Base-by-base conservation (phyloP, 192 early-diverging fungal species). In the Podochytrium sp. region DNA sequence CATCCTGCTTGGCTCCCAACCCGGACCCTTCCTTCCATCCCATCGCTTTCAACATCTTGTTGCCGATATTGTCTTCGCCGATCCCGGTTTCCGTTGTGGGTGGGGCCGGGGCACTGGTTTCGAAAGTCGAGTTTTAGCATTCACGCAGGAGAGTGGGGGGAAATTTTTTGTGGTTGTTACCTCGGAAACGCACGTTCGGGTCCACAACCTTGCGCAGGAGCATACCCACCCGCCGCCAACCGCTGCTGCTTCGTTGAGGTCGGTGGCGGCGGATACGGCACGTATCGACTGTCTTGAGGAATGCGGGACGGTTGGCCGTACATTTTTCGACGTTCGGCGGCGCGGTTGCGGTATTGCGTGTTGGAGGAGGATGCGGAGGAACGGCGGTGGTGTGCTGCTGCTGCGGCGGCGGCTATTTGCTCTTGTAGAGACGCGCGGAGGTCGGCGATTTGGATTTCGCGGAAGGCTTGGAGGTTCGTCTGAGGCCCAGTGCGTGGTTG, bases 1-100 rank as follows among this genome's bases (percentile, higher is more conserved):
- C 52, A 87, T 79, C 16, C 82, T 83, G 20, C 80, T 83, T 37
- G 78, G 80, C 75, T 16, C 74, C 66, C 58, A 86, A 82, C 2
- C 78, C 71, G 29, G 71, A 76, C 3, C 79, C 91, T 67, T 89
- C 86, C 53, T 86, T 86, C 91, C 91, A 92, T 0, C 91, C 91
- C 85, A 91, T 85, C 29, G 84, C 87, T 41, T 85, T 81, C 59
- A 92, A 65, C 59, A 92, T 62, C 3, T 78, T 74, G 37, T 81
- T 86, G 0, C 91, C 91, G 20, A 83, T 86, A 56, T 91, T 91
- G n/a, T 86, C 79, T 0, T 81, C 80, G 27, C 82, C 83, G 65
- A 90, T 55, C n/a, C 32, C 66, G 4, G 29, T 20, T n/a, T n/a
- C n/a, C 20, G 55, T n/a, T 23, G 49, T 39, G n/a, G 61, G 51